Evolutionary conservation across 495 filamentous ascomycete genomes (phyloP), one percentile per base, ranked within the genome.

Genomic region (Polyplosphaeria fusca): DNA sequence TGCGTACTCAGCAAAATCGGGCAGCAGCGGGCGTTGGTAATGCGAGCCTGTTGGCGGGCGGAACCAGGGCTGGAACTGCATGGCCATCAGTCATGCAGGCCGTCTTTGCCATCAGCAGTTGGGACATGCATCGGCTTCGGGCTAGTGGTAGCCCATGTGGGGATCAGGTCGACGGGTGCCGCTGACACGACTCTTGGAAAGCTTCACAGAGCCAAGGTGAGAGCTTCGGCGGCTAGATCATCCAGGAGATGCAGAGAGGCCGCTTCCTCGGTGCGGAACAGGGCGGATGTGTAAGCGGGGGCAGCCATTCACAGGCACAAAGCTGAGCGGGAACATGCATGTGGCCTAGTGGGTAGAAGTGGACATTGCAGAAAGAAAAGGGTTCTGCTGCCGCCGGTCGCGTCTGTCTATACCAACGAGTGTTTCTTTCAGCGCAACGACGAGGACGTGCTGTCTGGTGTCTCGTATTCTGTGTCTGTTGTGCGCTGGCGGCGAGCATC

Each of bases 231-330:
- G n/a, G n/a, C n/a, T n/a, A n/a, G n/a, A n/a, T n/a, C n/a, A n/a
- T n/a, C n/a, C n/a, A n/a, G n/a, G n/a, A n/a, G n/a, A n/a, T n/a
- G n/a, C n/a, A n/a, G n/a, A n/a, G n/a, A n/a, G n/a, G 30, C 4
- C 11, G 37, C 20, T 42, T 46, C 9, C 45, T 30, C 24, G 18
- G 23, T 41, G n/a, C 53, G 59, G 59, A n/a, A 57, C 28, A 23
- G 35, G 45, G 48, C 49, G 54, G 60, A 49, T 63, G 55, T 13
- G 48, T 63, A 19, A 63, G 54, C 60, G 23, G 13, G 42, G 41
- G n/a, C 14, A 25, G 4, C 19, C 25, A 5, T 13, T 4, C 5
- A 39, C 30, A 38, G 47, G 39, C 39, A 18, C 9, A 12, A 18
- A 19, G 9, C 9, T 20, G 39, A n/a, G 30, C 30, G 30, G 7